Evolutionary conservation across 176 grass and related monocot genomes (phyloP).

Genomic region (Secale cereale): DNA sequence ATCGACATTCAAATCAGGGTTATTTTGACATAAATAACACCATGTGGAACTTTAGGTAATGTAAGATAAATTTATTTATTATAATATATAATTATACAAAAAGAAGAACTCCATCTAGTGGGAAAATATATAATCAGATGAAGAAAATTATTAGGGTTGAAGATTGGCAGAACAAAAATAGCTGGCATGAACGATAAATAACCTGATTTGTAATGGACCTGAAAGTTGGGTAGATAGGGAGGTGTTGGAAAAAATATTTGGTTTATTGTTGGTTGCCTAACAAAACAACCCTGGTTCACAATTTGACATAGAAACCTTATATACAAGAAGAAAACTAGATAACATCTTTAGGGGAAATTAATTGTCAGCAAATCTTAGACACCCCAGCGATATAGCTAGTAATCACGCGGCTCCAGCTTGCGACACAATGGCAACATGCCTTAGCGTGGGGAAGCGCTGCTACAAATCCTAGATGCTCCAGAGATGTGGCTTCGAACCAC

Average conservation of each 20-base stretch:
- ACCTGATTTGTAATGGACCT: background rate
- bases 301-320: background rate
- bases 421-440: too few relatives aligned
- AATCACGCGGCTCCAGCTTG: too few relatives aligned
- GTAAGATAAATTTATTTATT: background rate
- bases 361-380: background rate
- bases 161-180: background rate
- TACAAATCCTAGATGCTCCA: too few relatives aligned
- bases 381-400: too few relatives aligned
- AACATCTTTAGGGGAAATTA: background rate
- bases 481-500: too few relatives aligned
- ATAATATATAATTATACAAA: background rate
- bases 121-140: background rate
- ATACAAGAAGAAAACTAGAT: background rate
- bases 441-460: too few relatives aligned
- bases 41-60: background rate
- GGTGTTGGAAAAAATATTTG: too few relatives aligned
- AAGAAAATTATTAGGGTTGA: background rate
- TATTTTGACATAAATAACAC: slow-evolving; percentile 1
- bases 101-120: background rate
- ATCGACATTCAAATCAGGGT: background rate
- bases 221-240: background rate
- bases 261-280: too few relatives aligned
- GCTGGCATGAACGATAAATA: background rate
- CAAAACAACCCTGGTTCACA: too few relatives aligned